A percentile compares a stretch with the other conserved stretches of the same genome.
Conservation (phyloP, 148 eudicot species). For the Chenopodium berlandieri region DNA sequence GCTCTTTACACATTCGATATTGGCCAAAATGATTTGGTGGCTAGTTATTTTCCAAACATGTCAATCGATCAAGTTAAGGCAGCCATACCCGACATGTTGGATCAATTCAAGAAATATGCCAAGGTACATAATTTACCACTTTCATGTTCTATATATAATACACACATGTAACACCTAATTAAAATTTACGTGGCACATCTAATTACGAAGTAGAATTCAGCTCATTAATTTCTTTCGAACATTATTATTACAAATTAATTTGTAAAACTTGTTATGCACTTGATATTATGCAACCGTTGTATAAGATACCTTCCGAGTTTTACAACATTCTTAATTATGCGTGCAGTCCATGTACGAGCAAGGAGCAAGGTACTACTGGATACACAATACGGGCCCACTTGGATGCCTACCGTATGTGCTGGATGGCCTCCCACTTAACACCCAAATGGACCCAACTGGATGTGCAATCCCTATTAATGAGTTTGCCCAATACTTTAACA, state of each 20-base stretch:
- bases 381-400: constrained; percentile 82
- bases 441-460: constrained; percentile 50
- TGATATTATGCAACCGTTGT: too few relatives aligned
- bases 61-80: constrained; percentile 53
- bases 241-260: too few relatives aligned
- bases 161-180: too few relatives aligned
- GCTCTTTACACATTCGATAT: constrained; percentile 80
- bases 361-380: constrained; percentile 76
- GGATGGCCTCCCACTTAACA: constrained; percentile 38
- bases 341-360: constrained; percentile 40
- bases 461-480: constrained; percentile 52
- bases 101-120: constrained; percentile 32
- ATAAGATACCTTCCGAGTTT: too few relatives aligned
- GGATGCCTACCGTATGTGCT: constrained; percentile 67
- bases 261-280: too few relatives aligned
- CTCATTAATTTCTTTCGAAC: too few relatives aligned
- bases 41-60: constrained; percentile 39
- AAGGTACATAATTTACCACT: constrained; percentile 5
- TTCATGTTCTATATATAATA: too few relatives aligned
- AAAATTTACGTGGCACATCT: too few relatives aligned
- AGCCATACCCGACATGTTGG: constrained; percentile 50
- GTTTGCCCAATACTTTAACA: constrained; percentile 58
- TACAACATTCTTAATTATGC: background rate
- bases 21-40: constrained; percentile 70
- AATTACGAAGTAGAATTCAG: too few relatives aligned